A percentile compares a stretch with the other conserved stretches of the same genome.
phyloP scores from a whole-genome alignment of 73 alveolate genomes.

The Paramecium sonneborni region DNA sequence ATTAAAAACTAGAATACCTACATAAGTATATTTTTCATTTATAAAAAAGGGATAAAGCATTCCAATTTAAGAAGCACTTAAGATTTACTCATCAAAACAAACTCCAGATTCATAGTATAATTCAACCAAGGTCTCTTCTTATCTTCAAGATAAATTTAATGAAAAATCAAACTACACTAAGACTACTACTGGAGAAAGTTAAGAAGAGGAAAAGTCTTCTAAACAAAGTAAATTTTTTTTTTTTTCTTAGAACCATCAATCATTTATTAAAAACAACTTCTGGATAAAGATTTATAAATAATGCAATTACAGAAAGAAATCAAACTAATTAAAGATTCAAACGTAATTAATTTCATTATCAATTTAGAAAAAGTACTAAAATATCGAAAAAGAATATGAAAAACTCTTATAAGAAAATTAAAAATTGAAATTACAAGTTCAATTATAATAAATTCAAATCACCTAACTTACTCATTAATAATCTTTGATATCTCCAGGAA shows the following conservation, averaged over 20 bases:
- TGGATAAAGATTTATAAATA: background rate
- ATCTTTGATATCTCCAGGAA: background rate
- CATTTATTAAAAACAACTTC: background rate
- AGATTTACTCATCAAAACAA: background rate
- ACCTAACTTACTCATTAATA: background rate
- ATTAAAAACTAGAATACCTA: background rate
- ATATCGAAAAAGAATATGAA: background rate
- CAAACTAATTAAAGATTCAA: background rate
- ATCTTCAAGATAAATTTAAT: background rate
- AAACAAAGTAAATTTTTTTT: background rate
- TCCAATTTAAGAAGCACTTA: background rate
- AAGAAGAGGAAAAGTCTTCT: background rate
- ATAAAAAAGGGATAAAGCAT: background rate
- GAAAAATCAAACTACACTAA: background rate
- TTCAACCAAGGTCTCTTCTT: background rate
- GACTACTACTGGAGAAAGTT: background rate
- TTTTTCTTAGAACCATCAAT: background rate
- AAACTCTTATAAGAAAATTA: background rate
- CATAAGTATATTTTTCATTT: background rate
- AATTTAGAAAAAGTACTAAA: background rate
- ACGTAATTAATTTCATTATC: background rate
- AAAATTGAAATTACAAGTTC: background rate
- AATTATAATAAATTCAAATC: background rate
- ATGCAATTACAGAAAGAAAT: background rate
- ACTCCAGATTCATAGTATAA: background rate